phyloP scores from a whole-genome alignment of 2,329 filamentous ascomycete genomes.

The Penicillium griseofulvum region DNA sequence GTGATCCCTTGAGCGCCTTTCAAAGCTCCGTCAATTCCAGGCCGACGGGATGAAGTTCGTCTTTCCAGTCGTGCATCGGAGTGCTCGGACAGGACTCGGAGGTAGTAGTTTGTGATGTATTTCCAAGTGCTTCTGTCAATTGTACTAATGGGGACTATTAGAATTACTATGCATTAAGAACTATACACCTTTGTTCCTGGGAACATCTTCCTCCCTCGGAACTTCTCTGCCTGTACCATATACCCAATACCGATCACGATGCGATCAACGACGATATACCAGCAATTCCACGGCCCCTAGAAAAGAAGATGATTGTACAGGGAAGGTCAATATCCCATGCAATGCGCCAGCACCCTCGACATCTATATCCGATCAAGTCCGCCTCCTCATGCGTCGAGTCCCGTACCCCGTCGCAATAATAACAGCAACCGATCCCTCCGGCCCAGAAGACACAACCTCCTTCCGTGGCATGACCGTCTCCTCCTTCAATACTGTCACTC shows the following conservation, averaged over 20 bases:
- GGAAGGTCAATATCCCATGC: neutral
- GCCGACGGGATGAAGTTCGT: constrained; percentile 33
- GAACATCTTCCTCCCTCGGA: neutral
- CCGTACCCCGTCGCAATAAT: constrained; percentile 59
- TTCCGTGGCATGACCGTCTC: constrained; percentile 59
- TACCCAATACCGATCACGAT: constrained; percentile 7
- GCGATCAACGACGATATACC: constrained; percentile 17
- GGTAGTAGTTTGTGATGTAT: constrained; percentile 12
- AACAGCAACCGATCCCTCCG: constrained; percentile 44
- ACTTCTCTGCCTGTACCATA: constrained; percentile 1
- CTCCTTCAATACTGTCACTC: constrained; percentile 59
- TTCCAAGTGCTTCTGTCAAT: neutral
- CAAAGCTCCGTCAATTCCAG: constrained; percentile 12
- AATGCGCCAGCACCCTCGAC: neutral
- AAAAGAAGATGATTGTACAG: neutral
- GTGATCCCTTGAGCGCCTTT: constrained; percentile 12
- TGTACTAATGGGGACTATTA: constrained; percentile 2
- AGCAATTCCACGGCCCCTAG: constrained; percentile 14
- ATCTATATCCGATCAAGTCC: constrained; percentile 39
- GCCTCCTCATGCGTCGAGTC: constrained; percentile 53
- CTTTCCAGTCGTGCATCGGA: constrained; percentile 18
- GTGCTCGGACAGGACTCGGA: constrained; percentile 19
- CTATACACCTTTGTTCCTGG: neutral
- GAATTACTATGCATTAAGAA: neutral
- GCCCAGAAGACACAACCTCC: constrained; percentile 21